Percentiles rank a stretch among this genome's conserved stretches.
These are phyloP conservation scores for Polyrhizophydium stewartii DNA, from an alignment of 371 early-diverging fungal genomes.

Conservation along the genomic window DNA sequence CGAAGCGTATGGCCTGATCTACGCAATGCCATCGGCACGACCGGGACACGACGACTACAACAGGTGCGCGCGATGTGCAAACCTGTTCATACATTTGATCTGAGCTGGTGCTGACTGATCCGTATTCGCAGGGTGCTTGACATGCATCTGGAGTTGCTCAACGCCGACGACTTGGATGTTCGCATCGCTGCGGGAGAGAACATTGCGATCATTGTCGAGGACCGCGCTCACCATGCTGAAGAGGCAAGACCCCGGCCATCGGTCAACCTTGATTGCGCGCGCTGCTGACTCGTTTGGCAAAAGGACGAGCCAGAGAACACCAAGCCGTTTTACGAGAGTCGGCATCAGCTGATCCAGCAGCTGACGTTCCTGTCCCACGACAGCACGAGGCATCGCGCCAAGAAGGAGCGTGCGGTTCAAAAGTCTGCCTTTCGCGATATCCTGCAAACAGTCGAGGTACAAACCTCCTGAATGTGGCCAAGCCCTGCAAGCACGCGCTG, in stretches of 20 bases:
- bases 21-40: background rate
- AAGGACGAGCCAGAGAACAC: conserved; percentile 2
- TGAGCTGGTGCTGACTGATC: background rate
- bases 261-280: background rate
- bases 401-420: conserved; percentile 60
- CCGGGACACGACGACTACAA: background rate
- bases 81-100: too few species aligned
- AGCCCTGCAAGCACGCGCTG: too few species aligned
- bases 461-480: too few species aligned
- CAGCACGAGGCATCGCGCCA: conserved; percentile 47
- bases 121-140: conserved; percentile 11
- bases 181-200: conserved; percentile 73
- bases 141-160: conserved; percentile 50
- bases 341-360: conserved; percentile 1
- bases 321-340: conserved; percentile 3
- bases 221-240: conserved; percentile 12
- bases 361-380: background rate
- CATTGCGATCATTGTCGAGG: conserved; percentile 67
- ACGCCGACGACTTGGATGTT: conserved; percentile 59
- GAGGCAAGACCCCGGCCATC: conserved; percentile 3
- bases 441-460: conserved; percentile 55
- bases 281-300: conserved; percentile 1
- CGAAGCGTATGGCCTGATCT: background rate
- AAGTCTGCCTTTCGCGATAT: conserved; percentile 67
- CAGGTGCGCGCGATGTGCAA: background rate